phyloP scores from a whole-genome alignment of 192 early-diverging fungal species.

The Linnemannia elongata region DNA sequence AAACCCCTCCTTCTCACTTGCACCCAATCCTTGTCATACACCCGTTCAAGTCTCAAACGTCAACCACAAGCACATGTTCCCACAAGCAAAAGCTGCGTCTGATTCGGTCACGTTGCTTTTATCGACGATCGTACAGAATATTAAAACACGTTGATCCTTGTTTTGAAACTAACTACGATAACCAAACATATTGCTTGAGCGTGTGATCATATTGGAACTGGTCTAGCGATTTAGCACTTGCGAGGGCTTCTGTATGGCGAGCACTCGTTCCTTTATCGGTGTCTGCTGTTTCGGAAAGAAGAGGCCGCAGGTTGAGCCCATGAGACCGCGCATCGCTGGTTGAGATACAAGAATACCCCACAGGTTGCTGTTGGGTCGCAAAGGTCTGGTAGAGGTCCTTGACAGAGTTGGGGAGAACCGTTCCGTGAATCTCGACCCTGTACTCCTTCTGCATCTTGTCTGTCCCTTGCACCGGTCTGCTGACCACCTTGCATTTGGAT shows the following conservation, averaged over 20 bases:
- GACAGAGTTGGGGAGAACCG: constrained; percentile 22
- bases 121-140: too few relatives aligned
- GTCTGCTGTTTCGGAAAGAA: not conserved
- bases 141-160: not conserved
- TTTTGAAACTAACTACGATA: not conserved
- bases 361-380: constrained; percentile 12
- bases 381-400: constrained; percentile 7
- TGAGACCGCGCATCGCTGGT: constrained; percentile 38
- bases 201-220: constrained; percentile 26
- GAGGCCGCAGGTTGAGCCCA: constrained; percentile 38
- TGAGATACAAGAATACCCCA: constrained; percentile 14
- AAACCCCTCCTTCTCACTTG: too few relatives aligned
- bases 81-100: too few relatives aligned
- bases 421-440: constrained; percentile 43
- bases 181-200: constrained; percentile 12
- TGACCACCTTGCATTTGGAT: constrained; percentile 41
- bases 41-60: too few relatives aligned
- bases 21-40: too few relatives aligned
- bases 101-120: too few relatives aligned
- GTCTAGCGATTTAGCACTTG: constrained; percentile 35
- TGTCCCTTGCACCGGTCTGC: constrained; percentile 22
- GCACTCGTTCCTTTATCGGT: not conserved
- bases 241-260: not conserved
- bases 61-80: too few relatives aligned
- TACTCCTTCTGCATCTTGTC: constrained; percentile 42